Evolutionary conservation across 345 rosid species (phyloP), one percentile per base, ranked within the genome.

Genomic region (Rubroshorea leprosula): DNA sequence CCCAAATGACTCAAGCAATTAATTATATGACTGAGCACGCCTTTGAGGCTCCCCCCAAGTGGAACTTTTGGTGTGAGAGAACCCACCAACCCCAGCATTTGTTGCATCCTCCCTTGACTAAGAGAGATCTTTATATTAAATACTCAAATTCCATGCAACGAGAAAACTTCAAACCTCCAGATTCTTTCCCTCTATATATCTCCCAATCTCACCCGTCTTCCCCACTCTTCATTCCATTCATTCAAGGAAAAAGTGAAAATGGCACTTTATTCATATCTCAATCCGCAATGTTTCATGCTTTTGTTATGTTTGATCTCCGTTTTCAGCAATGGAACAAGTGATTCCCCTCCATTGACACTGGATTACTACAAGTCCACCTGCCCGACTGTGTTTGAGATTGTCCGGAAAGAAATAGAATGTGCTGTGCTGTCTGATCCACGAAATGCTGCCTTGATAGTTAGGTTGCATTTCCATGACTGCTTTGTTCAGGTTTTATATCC

Each of bases 381-480:
- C 71, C 97, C 97, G 0, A 64, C 70, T 6, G 83, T 71, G 48
- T 80, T 80, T 16, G 84, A 89, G 20, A 75, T 86, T 52, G 71
- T 93, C 47, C 78, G 67, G 74, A 86, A 83, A 68, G 97, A 89
- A 72, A 86, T 84, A 87, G 97, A 89, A 65, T 92, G 97, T 55
- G 87, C 83, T 2, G 93, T 92, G 31, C 77, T 83, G 11, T 79
- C 79, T 5, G 84, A 92, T 74, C 97, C 95, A 5, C 84, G 95
- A 6, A 92, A 80, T 49, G 97, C 98, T 1, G 97, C 98, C 45
- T 60, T 81, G 25, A 10, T 83, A 1, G 54, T 84, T 7, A 82
- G 90, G 23, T 57, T 92, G 57, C 96, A 92, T 74, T 86, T 92
- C 76, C 97, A 92, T 11, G 97, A 89, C 52, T 92, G 97, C 68